phyloP scores from a whole-genome alignment of 2,329 filamentous ascomycete genomes.

The Mariannaea sp. region DNA sequence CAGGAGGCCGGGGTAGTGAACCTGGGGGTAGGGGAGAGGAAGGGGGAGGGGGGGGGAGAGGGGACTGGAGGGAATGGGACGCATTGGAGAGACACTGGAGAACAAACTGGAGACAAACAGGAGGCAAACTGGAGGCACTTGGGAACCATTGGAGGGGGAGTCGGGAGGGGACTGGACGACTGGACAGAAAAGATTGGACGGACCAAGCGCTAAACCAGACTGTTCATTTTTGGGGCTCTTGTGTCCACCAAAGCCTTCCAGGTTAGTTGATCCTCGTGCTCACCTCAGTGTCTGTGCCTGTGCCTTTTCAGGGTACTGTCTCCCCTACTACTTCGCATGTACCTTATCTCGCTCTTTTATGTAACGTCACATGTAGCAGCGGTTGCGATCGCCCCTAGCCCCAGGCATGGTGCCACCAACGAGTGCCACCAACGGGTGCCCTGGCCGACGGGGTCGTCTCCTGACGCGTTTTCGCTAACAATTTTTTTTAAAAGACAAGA shows the following conservation, averaged over 20 bases:
- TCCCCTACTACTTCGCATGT: background rate
- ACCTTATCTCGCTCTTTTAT: background rate
- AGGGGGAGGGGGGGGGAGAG: no score
- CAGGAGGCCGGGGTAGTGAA: no score
- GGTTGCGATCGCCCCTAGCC: background rate
- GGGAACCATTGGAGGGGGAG: no score
- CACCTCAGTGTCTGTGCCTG: background rate
- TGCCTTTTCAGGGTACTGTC: background rate
- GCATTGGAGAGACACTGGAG: no score
- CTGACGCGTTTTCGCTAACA: background rate
- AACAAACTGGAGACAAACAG: no score
- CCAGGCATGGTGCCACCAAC: background rate
- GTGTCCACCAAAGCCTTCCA: no score
- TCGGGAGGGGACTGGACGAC: no score
- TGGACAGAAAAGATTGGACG: background rate
- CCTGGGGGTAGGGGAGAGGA: no score
- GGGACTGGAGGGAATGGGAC: no score
- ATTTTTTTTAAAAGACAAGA: background rate
- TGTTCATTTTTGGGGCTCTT: background rate
- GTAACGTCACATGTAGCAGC: constrained; percentile 1
- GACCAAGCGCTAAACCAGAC: background rate
- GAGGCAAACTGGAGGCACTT: no score
- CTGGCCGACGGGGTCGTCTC: no score
- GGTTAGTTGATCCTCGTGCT: background rate
- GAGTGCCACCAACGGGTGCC: no score